Evolutionary conservation across 176 grass and related monocot species (phyloP), one percentile per base, ranked within the genome.

Genomic region (Poa annua): DNA sequence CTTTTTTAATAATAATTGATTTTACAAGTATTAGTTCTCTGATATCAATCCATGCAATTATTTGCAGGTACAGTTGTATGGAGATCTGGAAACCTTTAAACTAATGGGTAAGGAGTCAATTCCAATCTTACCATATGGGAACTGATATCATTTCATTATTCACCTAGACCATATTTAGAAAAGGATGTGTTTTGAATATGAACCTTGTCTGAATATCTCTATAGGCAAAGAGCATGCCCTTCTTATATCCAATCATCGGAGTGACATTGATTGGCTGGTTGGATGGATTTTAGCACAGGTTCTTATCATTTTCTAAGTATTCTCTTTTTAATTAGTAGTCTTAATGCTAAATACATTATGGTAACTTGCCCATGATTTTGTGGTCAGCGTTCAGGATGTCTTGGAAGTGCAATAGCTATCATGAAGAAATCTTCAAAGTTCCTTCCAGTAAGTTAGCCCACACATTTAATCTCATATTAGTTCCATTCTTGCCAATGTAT

Each of bases 81-180:
- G 14, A 29, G 71, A 74, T 74, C 71, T 45, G 2, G 71, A 32
- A 74, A 74, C 71, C 33, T 74, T 29, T 49, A 51, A 74, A 76
- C 81, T 81, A 81, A 91, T 96, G 88, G 90, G 88, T 92, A 89
- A 93, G 84, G 42, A 86, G 17, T 81, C 45, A 35, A 25, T 81
- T 77, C 22, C 20, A 80, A 34, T 1, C 44, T 77, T 20, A 22
- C 51, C 56, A 35, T 22, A 4, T 66, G 39, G 42, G 47, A 67
- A 68, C 59, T 81, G 76, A 66, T 57, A 49, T 54, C 53, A 74
- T 74, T 83, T n/a, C 5, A 52, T 82, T 86, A 26, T 49, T 82
- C 42, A 33, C 50, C 11, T 72, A 74, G 71, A 74, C 71, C 71
- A 52, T 74, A 17, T 74, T 52, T 74, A 74, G 47, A 74, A 74